Conservation (phyloP, 2,329 filamentous ascomycete species). For the Chaetomium sp. region DNA sequence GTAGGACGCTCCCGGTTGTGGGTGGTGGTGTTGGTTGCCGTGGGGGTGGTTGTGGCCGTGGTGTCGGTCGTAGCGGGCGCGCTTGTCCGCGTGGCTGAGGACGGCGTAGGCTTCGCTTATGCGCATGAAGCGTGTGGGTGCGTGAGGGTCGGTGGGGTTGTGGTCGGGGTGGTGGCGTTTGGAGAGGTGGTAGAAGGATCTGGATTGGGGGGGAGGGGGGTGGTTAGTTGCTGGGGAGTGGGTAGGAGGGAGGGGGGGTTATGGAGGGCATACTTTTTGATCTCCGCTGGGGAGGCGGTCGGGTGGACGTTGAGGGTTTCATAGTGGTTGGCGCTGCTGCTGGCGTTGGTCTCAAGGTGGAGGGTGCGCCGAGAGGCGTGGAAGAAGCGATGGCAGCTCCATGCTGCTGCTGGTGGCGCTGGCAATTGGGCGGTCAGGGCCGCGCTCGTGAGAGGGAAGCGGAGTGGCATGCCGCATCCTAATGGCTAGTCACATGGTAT, state of each 20-base stretch:
- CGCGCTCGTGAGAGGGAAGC: conserved; percentile 40
- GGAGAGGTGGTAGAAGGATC: conserved; percentile 86
- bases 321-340: conserved; percentile 63
- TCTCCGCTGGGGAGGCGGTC: conserved; percentile 71
- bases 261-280: conserved; percentile 74
- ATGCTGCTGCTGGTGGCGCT: conserved; percentile 16
- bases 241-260: conserved; percentile 50
- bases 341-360: conserved; percentile 38
- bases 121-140: conserved; percentile 75
- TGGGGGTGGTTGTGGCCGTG: conserved; percentile 49
- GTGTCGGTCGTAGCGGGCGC: conserved; percentile 78
- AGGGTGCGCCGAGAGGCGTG: conserved; percentile 39
- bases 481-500: conserved; percentile 34
- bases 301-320: conserved; percentile 73
- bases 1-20: conserved; percentile 49
- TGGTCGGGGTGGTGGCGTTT: conserved; percentile 91
- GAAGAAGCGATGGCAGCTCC: conserved; percentile 32
- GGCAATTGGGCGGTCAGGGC: conserved; percentile 30
- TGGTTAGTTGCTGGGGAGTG: background rate
- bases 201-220: conserved; percentile 35
- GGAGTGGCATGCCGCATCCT: conserved; percentile 67
- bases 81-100: conserved; percentile 72
- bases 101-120: conserved; percentile 83
- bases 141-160: conserved; percentile 74
- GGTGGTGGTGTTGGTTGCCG: conserved; percentile 38